Conservation (phyloP, 345 rosid genomes). For the Populus pruinosa region DNA sequence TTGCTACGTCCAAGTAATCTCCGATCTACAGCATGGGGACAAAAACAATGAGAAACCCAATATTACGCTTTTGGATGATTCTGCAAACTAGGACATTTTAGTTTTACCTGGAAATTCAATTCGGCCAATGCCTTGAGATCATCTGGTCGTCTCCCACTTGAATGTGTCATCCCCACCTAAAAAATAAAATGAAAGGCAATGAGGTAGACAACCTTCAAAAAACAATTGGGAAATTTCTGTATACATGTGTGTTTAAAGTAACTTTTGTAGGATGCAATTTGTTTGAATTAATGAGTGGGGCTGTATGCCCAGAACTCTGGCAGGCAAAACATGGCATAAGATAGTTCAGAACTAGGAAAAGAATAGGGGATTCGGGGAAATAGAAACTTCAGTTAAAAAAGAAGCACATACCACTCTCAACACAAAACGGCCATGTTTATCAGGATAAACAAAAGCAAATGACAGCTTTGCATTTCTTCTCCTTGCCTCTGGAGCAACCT, state of each 20-base stretch:
- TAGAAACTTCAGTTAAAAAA: background rate
- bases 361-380: background rate
- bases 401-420: slow-evolving; percentile 52
- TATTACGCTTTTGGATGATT: background rate
- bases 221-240: background rate
- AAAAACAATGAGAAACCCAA: background rate
- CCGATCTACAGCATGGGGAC: slow-evolving; percentile 7
- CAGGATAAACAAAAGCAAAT: slow-evolving; percentile 95
- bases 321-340: background rate
- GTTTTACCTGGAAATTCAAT: slow-evolving; percentile 14
- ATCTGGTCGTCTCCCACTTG: slow-evolving; percentile 12
- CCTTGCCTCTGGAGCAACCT: slow-evolving; percentile 87
- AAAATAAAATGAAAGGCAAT: background rate
- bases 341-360: background rate
- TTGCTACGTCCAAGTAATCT: slow-evolving; percentile 22
- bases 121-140: slow-evolving; percentile 11
- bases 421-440: slow-evolving; percentile 67
- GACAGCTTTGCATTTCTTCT: slow-evolving; percentile 78
- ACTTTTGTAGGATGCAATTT: background rate
- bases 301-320: background rate
- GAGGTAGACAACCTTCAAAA: background rate
- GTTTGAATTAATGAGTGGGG: background rate
- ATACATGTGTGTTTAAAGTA: background rate
- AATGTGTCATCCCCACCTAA: slow-evolving; percentile 16
- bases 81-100: background rate